Conservation (phyloP, 352 stramenopile genomes). For the Globisporangium cederbergense region DNA sequence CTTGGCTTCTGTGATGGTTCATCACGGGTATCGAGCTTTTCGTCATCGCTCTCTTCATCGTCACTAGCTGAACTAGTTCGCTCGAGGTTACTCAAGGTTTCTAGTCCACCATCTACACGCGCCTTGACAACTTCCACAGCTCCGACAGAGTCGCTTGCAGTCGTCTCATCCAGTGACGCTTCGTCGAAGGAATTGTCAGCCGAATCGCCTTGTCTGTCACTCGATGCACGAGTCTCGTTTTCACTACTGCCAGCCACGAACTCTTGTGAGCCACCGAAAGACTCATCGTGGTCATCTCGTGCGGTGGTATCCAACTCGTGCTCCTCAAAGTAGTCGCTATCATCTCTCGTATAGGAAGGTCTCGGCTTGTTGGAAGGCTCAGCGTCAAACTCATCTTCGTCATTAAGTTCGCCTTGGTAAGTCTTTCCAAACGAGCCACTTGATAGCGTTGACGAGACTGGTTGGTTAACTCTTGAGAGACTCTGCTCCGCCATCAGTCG, state of each 20-base stretch:
- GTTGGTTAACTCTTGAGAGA: neutral
- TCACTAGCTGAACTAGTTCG: neutral
- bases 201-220: neutral
- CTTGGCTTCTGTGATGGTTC: neutral
- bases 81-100: neutral
- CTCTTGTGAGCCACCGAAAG: conserved; percentile 6
- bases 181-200: neutral
- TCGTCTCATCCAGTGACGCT: neutral
- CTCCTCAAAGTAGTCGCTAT: conserved; percentile 8
- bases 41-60: conserved; percentile 3
- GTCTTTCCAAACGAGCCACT: neutral
- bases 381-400: neutral
- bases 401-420: neutral
- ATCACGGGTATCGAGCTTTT: neutral
- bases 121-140: neutral
- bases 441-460: neutral
- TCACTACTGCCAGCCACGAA: neutral
- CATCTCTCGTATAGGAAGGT: neutral
- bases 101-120: neutral
- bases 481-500: conserved; percentile 10
- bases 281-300: conserved; percentile 16
- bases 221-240: neutral
- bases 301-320: conserved; percentile 9
- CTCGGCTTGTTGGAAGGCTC: neutral
- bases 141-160: neutral